phyloP scores from a whole-genome alignment of 495 filamentous ascomycete genomes.

The Schizothecium vesticola region DNA sequence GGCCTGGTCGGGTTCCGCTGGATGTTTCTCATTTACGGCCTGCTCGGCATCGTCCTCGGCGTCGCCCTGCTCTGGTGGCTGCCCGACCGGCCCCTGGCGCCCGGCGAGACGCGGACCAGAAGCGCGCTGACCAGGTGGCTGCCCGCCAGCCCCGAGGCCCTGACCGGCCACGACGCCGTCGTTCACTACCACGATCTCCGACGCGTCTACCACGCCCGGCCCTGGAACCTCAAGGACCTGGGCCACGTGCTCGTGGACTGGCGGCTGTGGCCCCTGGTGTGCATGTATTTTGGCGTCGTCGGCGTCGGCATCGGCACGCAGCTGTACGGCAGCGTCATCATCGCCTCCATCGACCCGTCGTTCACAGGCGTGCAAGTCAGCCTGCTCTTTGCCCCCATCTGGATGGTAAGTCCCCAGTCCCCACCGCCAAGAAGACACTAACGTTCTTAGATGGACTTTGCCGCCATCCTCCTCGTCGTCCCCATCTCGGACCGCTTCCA shows the following conservation, averaged over 20 bases:
- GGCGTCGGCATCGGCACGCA: slow-evolving; percentile 88
- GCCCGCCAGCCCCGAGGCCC: slow-evolving; percentile 59
- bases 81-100: slow-evolving; percentile 71
- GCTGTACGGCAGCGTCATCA: slow-evolving; percentile 80
- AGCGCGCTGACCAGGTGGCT: slow-evolving; percentile 52
- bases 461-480: slow-evolving; percentile 79
- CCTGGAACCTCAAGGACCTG: slow-evolving; percentile 68
- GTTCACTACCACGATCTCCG: slow-evolving; percentile 83
- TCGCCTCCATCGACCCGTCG: slow-evolving; percentile 65
- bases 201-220: slow-evolving; percentile 65
- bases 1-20: slow-evolving; percentile 84
- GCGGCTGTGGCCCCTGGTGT: slow-evolving; percentile 74
- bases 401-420: slow-evolving; percentile 59
- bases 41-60: slow-evolving; percentile 66
- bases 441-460: slow-evolving; percentile 64
- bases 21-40: slow-evolving; percentile 90
- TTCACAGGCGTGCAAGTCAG: slow-evolving; percentile 72
- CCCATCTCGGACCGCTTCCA: slow-evolving; percentile 86
- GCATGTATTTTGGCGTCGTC: slow-evolving; percentile 95
- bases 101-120: slow-evolving; percentile 48
- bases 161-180: slow-evolving; percentile 70
- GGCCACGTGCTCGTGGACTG: slow-evolving; percentile 68
- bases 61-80: slow-evolving; percentile 80
- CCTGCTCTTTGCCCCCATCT: slow-evolving; percentile 82
- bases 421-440: slow-evolving; percentile 6